Conservation (phyloP, 2,329 filamentous ascomycete species). For the Aureobasidium musti region DNA sequence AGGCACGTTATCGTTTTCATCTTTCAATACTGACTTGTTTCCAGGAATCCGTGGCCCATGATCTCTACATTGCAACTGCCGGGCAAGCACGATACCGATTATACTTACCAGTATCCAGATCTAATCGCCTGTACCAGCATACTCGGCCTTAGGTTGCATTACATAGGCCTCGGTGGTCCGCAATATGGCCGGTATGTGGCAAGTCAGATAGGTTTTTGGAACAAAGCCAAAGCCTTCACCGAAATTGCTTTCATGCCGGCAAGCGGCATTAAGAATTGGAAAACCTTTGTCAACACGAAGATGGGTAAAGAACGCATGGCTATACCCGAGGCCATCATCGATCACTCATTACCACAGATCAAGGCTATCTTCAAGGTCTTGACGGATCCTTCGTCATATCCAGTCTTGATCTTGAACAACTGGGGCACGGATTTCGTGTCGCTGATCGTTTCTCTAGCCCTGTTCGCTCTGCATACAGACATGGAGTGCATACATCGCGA, state of each 20-base stretch:
- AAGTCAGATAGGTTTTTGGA: not conserved
- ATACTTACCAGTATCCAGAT: not conserved
- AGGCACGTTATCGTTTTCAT: too few relatives aligned
- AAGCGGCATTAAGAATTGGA: not conserved
- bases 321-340: not conserved
- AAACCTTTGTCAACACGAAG: not conserved
- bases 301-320: not conserved
- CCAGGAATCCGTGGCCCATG: constrained; percentile 1
- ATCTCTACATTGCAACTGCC: not conserved
- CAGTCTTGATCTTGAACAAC: constrained; percentile 6
- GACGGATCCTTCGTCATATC: not conserved
- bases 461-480: not conserved
- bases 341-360: constrained; percentile 6
- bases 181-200: not conserved
- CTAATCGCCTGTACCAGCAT: not conserved
- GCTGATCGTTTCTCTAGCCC: not conserved
- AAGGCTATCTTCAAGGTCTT: constrained; percentile 7
- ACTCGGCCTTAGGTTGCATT: not conserved
- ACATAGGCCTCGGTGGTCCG: not conserved
- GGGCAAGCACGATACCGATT: not conserved
- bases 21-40: not conserved
- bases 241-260: not conserved
- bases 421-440: not conserved
- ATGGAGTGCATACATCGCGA: not conserved
- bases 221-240: not conserved